These are phyloP conservation scores for Epichloe hybrida DNA, from an alignment of 2,329 filamentous ascomycete genomes.

Conservation along the genomic window DNA sequence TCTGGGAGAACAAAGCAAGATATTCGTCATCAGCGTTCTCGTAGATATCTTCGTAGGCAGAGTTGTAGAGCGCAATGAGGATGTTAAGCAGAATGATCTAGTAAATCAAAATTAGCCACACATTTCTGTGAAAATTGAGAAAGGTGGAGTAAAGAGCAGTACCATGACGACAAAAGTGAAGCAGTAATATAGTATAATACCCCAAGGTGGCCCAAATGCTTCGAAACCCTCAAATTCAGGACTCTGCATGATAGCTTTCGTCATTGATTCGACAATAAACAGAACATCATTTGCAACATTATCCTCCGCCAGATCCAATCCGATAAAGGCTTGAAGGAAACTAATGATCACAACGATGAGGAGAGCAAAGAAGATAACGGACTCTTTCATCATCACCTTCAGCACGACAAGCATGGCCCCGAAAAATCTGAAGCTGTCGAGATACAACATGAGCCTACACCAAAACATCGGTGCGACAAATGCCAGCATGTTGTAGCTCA, in stretches of 20 bases:
- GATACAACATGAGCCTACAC: constrained; percentile 80
- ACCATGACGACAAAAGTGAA: constrained; percentile 98
- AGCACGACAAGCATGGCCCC: constrained; percentile 96
- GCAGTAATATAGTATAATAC: constrained; percentile 89
- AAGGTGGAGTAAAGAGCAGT: constrained; percentile 8
- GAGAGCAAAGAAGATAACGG: constrained; percentile 89
- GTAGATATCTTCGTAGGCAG: constrained; percentile 88
- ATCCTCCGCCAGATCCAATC: constrained; percentile 71
- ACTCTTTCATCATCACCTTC: constrained; percentile 90
- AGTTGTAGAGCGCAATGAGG: constrained; percentile 93
- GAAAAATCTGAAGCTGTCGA: constrained; percentile 95
- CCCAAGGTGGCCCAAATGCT: constrained; percentile 82
- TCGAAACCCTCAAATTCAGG: constrained; percentile 87
- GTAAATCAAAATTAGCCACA: not conserved
- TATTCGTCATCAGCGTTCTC: constrained; percentile 91
- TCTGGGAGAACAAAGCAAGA: constrained; percentile 81
- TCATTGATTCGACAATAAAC: constrained; percentile 71
- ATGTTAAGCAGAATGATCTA: constrained; percentile 75
- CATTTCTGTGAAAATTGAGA: not conserved
- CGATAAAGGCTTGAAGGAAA: constrained; percentile 89
- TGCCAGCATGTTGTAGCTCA: constrained; percentile 89
- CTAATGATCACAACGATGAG: constrained; percentile 70
- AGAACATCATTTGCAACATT: constrained; percentile 52
- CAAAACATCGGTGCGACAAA: constrained; percentile 96
- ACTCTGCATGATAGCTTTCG: constrained; percentile 80